Evolutionary conservation across 345 rosid species (phyloP), one percentile per base, ranked within the genome.

Genomic region (Linum tenue): DNA sequence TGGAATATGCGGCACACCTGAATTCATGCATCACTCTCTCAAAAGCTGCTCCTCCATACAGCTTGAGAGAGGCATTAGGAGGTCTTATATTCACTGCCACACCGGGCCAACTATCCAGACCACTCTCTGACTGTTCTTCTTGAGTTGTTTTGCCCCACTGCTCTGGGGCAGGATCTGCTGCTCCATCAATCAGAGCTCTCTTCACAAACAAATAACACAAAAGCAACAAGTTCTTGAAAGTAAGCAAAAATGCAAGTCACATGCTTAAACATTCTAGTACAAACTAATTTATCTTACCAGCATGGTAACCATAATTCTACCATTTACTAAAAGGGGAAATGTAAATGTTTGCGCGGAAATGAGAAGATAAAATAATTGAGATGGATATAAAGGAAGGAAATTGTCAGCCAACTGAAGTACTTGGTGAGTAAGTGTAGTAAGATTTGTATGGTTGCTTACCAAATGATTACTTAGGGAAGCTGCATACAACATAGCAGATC

Each of bases 41-140:
- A 68, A 90, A 90, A 74, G 99, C 99, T 60, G 99, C 99, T 75
- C 99, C 99, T 69, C 99, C 99, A 66, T 90, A 90, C 37, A 94
- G 97, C 69, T 82, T 82, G 64, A 94, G 97, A 60, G 80, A 83
- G 61, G 97, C 90, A 77, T 92, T 92, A 7, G 99, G 96, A 8
- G 99, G 96, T 76, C 78, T 90, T 75, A 88, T 73, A 73, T 73
- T 82, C 56, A 84, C 67, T 62, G 65, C 76, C 51, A 94, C 85
- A 69, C 97, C 99, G 62, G 97, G 99, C 99, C 99, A 94, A 72
- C 86, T 85, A 65, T 95, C 96, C 71, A 88, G 79, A 16, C 97
- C 88, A 75, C 99, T 90, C 78, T 88, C 85, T 16, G 86, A 73
- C 76, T 82, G 87, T 69, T 94, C 99, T 74, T 94, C 92, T 37